A percentile compares a stretch with the other conserved stretches of the same genome.
These are phyloP conservation scores for Calonectria leucothoes DNA, from an alignment of 2,329 filamentous ascomycete genomes.

Conservation along the genomic window DNA sequence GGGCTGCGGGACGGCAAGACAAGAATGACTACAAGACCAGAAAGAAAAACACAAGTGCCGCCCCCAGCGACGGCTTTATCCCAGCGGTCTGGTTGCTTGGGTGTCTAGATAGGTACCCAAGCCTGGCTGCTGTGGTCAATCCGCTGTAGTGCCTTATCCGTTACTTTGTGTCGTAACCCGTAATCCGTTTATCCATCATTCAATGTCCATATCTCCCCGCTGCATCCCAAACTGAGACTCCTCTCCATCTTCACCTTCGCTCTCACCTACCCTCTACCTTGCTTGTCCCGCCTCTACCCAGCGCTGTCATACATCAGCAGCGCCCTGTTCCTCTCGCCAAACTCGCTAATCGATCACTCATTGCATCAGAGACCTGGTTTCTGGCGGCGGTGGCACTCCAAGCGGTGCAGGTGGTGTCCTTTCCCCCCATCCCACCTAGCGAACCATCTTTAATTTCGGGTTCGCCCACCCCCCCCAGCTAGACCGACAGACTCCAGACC, in stretches of 20 bases:
- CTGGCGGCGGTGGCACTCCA: conserved; percentile 18
- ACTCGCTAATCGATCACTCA: conserved; percentile 2
- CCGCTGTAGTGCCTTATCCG: not conserved
- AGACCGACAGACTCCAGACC: conserved; percentile 40
- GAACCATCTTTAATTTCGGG: conserved; percentile 42
- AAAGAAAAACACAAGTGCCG: not conserved
- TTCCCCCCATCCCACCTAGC: conserved; percentile 35
- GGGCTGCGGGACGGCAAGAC: not conserved
- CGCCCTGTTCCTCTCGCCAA: not conserved
- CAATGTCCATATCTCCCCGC: not conserved
- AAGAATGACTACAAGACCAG: not conserved
- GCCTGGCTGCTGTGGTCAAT: not conserved
- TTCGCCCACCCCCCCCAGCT: conserved; percentile 32
- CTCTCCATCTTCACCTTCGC: not conserved
- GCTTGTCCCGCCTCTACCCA: not conserved
- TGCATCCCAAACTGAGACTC: not conserved
- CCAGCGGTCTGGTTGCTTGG: not conserved
- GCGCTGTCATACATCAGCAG: not conserved
- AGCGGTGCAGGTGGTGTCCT: conserved; percentile 24
- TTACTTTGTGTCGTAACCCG: not conserved
- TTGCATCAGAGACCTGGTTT: conserved; percentile 11
- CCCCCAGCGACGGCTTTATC: not conserved
- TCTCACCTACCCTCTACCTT: not conserved
- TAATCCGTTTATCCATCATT: not conserved
- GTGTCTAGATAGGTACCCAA: not conserved